phyloP scores from a whole-genome alignment of 495 filamentous ascomycete genomes.

The Tuber aestivum region DNA sequence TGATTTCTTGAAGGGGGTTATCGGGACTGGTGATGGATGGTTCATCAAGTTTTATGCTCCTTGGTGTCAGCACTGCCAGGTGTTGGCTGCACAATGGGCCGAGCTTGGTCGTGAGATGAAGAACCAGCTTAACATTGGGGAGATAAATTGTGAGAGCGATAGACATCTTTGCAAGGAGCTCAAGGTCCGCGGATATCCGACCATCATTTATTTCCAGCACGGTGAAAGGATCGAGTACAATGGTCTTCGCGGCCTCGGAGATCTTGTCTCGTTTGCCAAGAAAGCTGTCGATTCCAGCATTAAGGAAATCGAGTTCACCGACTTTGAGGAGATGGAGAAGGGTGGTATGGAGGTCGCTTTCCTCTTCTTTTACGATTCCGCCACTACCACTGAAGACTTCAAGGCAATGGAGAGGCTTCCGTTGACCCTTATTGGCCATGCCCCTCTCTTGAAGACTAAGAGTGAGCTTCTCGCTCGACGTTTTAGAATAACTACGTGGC shows the following conservation, averaged over 20 bases:
- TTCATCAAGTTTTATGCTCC: conserved; percentile 98
- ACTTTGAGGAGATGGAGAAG: conserved; percentile 80
- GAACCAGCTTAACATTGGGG: conserved; percentile 79
- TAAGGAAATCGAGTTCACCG: conserved; percentile 65
- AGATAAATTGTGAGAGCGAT: conserved; percentile 90
- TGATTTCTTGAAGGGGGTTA: conserved; percentile 78
- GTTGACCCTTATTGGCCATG: conserved; percentile 81
- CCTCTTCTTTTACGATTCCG: conserved; percentile 93
- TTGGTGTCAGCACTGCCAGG: conserved; percentile 93
- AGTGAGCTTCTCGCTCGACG: conserved; percentile 63
- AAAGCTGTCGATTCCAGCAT: conserved; percentile 76
- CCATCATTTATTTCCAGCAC: conserved; percentile 86
- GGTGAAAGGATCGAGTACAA: conserved; percentile 89
- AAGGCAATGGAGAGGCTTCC: conserved; percentile 76
- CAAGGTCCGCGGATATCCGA: conserved; percentile 70
- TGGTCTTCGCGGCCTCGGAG: conserved; percentile 84
- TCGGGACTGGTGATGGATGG: conserved; percentile 84
- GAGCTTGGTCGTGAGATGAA: conserved; percentile 87
- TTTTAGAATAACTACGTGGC: conserved; percentile 95
- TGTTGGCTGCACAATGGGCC: conserved; percentile 81
- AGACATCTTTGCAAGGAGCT: conserved; percentile 83
- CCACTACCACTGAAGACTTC: conserved; percentile 88
- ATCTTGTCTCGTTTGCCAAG: conserved; percentile 77
- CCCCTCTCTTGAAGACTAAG: conserved; percentile 81
- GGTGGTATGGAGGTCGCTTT: conserved; percentile 86